Evolutionary conservation across 257 asterid genomes (phyloP).

Genomic region (Solanum bukasovii): DNA sequence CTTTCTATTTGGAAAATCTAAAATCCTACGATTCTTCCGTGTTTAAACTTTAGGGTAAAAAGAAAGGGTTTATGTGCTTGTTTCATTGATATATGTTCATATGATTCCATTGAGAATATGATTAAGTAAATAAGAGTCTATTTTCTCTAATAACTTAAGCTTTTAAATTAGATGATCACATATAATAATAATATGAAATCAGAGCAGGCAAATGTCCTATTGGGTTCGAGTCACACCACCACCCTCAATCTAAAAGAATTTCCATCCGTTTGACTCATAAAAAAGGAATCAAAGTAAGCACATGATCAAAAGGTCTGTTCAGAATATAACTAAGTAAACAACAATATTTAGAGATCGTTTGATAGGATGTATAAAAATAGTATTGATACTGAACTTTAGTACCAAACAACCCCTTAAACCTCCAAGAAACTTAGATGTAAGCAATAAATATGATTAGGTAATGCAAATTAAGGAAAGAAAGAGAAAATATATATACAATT

Average conservation of each 20-base stretch:
- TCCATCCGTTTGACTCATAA: background rate
- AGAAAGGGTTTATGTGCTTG: background rate
- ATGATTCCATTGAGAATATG: background rate
- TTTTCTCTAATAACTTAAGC: background rate
- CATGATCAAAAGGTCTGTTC: background rate
- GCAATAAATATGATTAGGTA: background rate
- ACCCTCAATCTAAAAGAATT: background rate
- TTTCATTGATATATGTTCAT: background rate
- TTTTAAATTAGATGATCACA: background rate
- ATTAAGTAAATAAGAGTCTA: background rate
- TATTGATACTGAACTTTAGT: background rate
- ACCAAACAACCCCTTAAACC: background rate
- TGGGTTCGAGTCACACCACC: background rate
- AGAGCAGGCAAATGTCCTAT: background rate
- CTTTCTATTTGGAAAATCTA: background rate
- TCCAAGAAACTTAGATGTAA: background rate
- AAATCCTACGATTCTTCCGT: background rate
- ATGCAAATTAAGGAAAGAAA: background rate
- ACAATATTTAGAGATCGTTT: background rate
- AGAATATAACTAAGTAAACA: no score
- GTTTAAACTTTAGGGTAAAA: background rate
- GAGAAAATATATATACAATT: background rate
- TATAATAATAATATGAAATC: background rate
- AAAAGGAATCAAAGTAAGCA: background rate
- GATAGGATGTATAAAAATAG: background rate